phyloP scores from a whole-genome alignment of 179 eudicot species.

The Beta macrorhiza region DNA sequence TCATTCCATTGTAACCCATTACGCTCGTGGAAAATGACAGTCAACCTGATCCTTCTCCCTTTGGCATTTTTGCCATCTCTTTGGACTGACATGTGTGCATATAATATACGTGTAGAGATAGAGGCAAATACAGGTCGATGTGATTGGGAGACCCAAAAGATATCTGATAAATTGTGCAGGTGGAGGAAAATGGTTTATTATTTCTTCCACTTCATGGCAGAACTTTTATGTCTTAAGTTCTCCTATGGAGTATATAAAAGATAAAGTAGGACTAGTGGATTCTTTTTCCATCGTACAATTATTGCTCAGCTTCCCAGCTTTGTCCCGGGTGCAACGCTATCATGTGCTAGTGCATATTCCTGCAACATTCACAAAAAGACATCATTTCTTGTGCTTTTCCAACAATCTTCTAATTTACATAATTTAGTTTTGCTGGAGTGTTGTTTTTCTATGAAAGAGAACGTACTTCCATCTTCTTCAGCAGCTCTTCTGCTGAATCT shows the following conservation, averaged over 20 bases:
- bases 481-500: constrained; percentile 34
- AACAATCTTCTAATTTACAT: background rate
- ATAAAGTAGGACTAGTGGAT: background rate
- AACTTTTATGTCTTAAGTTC: background rate
- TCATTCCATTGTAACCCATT: constrained; percentile 8
- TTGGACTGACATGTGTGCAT: constrained; percentile 4
- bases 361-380: constrained; percentile 23
- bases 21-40: background rate
- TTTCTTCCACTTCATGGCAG: constrained; percentile 5
- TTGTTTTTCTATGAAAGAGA: background rate
- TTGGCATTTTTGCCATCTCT: background rate
- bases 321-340: constrained; percentile 35
- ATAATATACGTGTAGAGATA: background rate
- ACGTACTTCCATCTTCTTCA: constrained; percentile 36
- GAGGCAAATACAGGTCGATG: background rate
- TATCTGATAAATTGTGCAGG: background rate
- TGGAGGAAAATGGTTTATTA: background rate
- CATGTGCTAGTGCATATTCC: constrained; percentile 37
- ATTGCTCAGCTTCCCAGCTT: constrained; percentile 34
- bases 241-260: background rate
- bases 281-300: background rate
- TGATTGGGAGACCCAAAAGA: constrained; percentile 13
- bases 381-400: constrained; percentile 6
- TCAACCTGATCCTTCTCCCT: constrained; percentile 7
- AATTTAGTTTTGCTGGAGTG: background rate